phyloP scores from a whole-genome alignment of 495 filamentous ascomycete genomes.

The Aspergillus hancockii region DNA sequence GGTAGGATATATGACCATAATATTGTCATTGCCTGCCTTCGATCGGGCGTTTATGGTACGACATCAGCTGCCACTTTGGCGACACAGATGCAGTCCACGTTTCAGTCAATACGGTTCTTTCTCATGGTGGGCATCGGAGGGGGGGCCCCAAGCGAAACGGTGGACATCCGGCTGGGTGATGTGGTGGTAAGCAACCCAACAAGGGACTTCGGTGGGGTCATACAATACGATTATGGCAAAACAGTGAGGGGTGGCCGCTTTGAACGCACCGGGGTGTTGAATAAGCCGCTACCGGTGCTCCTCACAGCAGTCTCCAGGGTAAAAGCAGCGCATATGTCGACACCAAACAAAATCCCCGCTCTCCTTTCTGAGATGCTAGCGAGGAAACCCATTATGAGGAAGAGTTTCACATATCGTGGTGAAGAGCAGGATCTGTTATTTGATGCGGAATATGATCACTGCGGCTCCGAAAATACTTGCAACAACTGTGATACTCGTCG shows the following conservation, averaged over 20 bases:
- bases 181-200: slow-evolving; percentile 31
- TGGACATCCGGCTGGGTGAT: slow-evolving; percentile 38
- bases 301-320: slow-evolving; percentile 31
- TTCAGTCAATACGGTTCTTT: slow-evolving; percentile 23
- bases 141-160: slow-evolving; percentile 25
- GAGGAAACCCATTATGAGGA: slow-evolving; percentile 20
- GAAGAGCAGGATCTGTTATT: slow-evolving; percentile 31
- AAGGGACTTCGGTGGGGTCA: slow-evolving; percentile 21
- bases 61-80: slow-evolving; percentile 26
- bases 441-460: slow-evolving; percentile 28
- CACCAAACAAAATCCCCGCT: slow-evolving; percentile 12
- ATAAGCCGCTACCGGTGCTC: slow-evolving; percentile 32
- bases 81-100: slow-evolving; percentile 26
- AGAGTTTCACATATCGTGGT: slow-evolving; percentile 20
- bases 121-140: slow-evolving; percentile 42
- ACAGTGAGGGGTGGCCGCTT: slow-evolving; percentile 27
- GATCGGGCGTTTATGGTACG: slow-evolving; percentile 27
- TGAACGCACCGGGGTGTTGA: slow-evolving; percentile 32
- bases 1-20: slow-evolving; percentile 34
- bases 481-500: slow-evolving; percentile 19
- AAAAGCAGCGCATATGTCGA: slow-evolving; percentile 13
- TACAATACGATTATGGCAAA: slow-evolving; percentile 46
- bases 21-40: slow-evolving; percentile 38
- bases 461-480: slow-evolving; percentile 16
- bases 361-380: slow-evolving; percentile 20